Evolutionary conservation across 805 yeast genomes (phyloP).

Genomic region (Ogataea kodamae): DNA sequence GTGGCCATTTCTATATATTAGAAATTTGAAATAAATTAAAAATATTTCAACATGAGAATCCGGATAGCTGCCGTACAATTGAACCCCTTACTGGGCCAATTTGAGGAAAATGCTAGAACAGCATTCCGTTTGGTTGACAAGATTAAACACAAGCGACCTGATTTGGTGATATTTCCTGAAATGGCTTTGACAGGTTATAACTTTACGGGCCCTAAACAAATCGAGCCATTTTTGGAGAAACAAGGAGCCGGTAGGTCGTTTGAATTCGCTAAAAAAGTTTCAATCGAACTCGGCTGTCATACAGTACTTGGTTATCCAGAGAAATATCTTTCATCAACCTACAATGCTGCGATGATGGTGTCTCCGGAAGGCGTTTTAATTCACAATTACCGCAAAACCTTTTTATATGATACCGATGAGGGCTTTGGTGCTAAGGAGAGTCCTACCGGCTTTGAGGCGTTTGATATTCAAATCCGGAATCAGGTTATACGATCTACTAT

Average conservation of each 20-base stretch:
- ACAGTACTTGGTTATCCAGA: slow-evolving; percentile 87
- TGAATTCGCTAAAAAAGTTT: slow-evolving; percentile 53
- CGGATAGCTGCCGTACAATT: slow-evolving; percentile 66
- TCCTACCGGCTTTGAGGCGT: slow-evolving; percentile 53
- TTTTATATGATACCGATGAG: slow-evolving; percentile 75
- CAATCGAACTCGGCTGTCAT: slow-evolving; percentile 51
- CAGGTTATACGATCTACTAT: slow-evolving; percentile 44
- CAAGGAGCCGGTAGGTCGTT: slow-evolving; percentile 39
- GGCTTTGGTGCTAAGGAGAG: slow-evolving; percentile 76
- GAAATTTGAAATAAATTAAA: slow-evolving; percentile 9
- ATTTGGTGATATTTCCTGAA: slow-evolving; percentile 79
- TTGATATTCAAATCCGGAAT: slow-evolving; percentile 39
- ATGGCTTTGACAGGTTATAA: slow-evolving; percentile 83
- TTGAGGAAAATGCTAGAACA: slow-evolving; percentile 49
- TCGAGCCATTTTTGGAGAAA: slow-evolving; percentile 56
- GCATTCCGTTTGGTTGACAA: slow-evolving; percentile 41
- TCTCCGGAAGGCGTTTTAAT: slow-evolving; percentile 55
- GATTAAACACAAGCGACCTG: slow-evolving; percentile 37
- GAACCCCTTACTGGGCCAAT: slow-evolving; percentile 59
- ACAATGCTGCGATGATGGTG: slow-evolving; percentile 70
- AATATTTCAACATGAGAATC: slow-evolving; percentile 37
- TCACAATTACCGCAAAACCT: slow-evolving; percentile 70
- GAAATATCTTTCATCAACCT: slow-evolving; percentile 36
- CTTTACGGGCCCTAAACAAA: slow-evolving; percentile 45
- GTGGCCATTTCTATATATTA: slow-evolving; percentile 17